Conservation (phyloP, 2,329 filamentous ascomycete genomes). For the Aureobasidium sp. region DNA sequence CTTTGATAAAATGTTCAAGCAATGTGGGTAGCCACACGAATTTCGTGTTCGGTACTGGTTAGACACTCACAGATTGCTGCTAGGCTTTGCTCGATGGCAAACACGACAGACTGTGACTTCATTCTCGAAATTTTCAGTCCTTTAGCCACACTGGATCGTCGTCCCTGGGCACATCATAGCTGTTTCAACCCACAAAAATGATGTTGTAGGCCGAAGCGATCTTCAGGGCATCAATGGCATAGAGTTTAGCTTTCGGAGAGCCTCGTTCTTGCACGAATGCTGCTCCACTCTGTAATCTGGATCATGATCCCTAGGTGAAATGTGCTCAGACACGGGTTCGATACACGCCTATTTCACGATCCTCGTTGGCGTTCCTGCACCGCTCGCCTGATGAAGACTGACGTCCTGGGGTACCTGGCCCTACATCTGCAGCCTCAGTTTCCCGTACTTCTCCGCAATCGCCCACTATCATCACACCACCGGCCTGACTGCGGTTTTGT, state of each 20-base stretch:
- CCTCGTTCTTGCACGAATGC: constrained; percentile 1
- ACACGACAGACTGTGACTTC: not conserved
- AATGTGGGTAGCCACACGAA: not conserved
- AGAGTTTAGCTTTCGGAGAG: constrained; percentile 11
- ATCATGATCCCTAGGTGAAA: constrained; percentile 1
- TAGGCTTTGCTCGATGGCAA: not conserved
- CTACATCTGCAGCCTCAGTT: not conserved
- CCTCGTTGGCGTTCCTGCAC: not conserved
- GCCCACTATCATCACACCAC: constrained; percentile 10
- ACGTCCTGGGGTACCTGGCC: not conserved
- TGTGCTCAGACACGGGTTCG: not conserved
- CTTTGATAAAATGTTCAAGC: not conserved
- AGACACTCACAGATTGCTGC: not conserved
- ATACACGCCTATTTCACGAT: constrained; percentile 5
- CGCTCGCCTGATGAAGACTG: not conserved
- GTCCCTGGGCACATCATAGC: not conserved
- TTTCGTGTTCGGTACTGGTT: not conserved
- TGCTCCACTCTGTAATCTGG: not conserved
- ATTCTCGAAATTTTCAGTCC: not conserved
- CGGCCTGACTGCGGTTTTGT: constrained; percentile 5
- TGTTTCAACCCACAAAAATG: constrained; percentile 7
- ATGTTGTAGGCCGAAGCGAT: constrained; percentile 1
- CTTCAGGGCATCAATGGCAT: not conserved
- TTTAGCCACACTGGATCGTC: not conserved
- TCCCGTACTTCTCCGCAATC: constrained; percentile 9